Percentiles rank a stretch among this genome's conserved stretches.
These are phyloP conservation scores for Cryomyces minteri DNA, from an alignment of 495 filamentous ascomycete species.

Conservation along the genomic window DNA sequence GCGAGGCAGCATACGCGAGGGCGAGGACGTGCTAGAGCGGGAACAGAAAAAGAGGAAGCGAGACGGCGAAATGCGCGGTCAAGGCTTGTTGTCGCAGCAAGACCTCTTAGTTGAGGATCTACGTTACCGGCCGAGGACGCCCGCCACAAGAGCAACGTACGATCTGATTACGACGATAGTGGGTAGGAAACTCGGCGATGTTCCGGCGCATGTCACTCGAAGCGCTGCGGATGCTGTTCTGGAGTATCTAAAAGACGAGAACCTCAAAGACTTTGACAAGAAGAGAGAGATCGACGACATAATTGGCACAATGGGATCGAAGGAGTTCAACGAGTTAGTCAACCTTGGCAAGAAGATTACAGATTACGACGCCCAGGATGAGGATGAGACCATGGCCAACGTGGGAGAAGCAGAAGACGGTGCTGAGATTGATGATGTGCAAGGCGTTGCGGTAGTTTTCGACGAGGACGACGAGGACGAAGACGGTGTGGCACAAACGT, in stretches of 20 bases:
- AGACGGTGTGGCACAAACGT: conserved; percentile 55
- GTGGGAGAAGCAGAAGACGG: conserved; percentile 34
- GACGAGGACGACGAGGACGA: conserved; percentile 85
- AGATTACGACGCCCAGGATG: conserved; percentile 93
- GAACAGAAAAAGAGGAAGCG: conserved; percentile 79
- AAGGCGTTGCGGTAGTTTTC: conserved; percentile 95
- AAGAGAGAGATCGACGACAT: conserved; percentile 96
- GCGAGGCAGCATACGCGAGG: conserved; percentile 64
- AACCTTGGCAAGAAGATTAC: conserved; percentile 98
- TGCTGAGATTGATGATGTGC: conserved; percentile 72
- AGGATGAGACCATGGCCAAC: conserved; percentile 74
- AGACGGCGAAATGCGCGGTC: conserved; percentile 54
- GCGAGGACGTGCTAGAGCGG: conserved; percentile 67
- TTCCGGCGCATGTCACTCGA: conserved; percentile 74
- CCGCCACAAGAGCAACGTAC: conserved; percentile 86
- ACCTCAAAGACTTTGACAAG: conserved; percentile 94
- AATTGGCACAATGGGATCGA: conserved; percentile 63
- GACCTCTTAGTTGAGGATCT: conserved; percentile 77
- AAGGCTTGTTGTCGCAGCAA: conserved; percentile 57
- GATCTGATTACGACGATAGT: conserved; percentile 88
- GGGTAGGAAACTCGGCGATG: conserved; percentile 75
- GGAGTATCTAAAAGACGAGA: conserved; percentile 84
- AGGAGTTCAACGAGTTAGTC: conserved; percentile 92
- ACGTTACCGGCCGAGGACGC: conserved; percentile 75
- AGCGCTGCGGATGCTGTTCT: conserved; percentile 92